These are phyloP conservation scores for Phanerochaete carnosa DNA, from an alignment of 768 basidiomycete species.

Conservation along the genomic window DNA sequence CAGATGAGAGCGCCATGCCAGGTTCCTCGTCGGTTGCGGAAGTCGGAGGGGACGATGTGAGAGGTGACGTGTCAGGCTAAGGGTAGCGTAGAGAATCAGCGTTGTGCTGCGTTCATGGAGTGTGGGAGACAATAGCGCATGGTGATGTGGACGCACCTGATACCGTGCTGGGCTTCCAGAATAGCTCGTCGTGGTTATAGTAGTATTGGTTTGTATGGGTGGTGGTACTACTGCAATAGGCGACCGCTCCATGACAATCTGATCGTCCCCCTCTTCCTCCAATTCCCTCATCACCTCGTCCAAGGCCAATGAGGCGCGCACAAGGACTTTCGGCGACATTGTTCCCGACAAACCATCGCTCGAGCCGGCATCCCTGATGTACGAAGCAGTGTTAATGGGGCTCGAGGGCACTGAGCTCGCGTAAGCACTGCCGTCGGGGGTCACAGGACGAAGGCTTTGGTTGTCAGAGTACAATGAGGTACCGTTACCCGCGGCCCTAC, in stretches of 20 bases:
- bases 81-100: constrained; percentile 3
- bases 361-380: constrained; percentile 27
- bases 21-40: constrained; percentile 43
- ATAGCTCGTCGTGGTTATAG: not conserved
- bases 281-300: constrained; percentile 76
- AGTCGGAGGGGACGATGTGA: constrained; percentile 12
- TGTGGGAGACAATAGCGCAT: constrained; percentile 3
- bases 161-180: not conserved
- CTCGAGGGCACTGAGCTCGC: constrained; percentile 40
- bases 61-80: constrained; percentile 17
- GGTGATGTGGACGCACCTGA: constrained; percentile 15
- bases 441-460: constrained; percentile 46
- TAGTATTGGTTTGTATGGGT: not conserved
- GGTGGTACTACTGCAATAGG: constrained; percentile 24
- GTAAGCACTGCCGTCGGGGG: constrained; percentile 49
- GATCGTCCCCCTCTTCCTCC: constrained; percentile 56
- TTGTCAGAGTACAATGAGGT: constrained; percentile 38
- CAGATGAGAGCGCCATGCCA: constrained; percentile 65
- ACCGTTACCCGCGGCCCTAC: constrained; percentile 39
- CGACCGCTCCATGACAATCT: constrained; percentile 74
- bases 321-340: constrained; percentile 49
- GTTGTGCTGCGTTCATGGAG: not conserved
- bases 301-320: constrained; percentile 69
- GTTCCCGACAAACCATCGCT: constrained; percentile 24
- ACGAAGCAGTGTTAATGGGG: constrained; percentile 38